Base-by-base conservation (phyloP, 2,329 filamentous ascomycete genomes). In the Penicillium sp. region DNA sequence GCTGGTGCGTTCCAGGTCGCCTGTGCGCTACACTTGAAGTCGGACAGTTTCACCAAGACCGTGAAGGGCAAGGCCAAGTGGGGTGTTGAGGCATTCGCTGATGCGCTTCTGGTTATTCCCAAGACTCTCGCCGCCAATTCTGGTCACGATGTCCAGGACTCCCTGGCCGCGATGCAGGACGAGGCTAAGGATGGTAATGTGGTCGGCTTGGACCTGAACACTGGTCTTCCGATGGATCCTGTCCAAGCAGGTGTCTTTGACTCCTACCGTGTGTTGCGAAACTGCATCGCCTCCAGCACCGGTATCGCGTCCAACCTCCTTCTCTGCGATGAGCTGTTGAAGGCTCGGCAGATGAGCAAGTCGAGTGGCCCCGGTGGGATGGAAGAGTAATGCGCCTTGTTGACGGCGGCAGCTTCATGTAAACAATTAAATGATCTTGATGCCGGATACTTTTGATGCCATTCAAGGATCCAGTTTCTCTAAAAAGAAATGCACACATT, bases 51-150 rank as follows among this genome's bases (percentile, higher is more conserved):
- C 81, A 84, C 84, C 69, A 96, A 92, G 82, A 89, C 90, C 34
- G 90, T 98, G 74, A 99, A 97, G 84, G 95, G 95, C 71, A 99
- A 99, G 84, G 91, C 94, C 42, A 96, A 96, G 82, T 97, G 88
- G 84, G 95, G 95, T 75, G 93, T 99, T 7, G 87, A 89, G 67
- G 95, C 95, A 7, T 99, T 99, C 76, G 91, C 95, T 7, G 94
- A 99, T 78, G 94, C 95, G 55, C 84, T 99, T 48, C 84, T 99
- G 63, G 84, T 99, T 71, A 98, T 99, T 72, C 95, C 95, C 71
- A 99, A 99, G 86, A 98, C 93, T 2, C 84, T 99, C 64, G 95
- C 95, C 48, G 92, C 93, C 67, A 99, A 99, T 74, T 92, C 92
- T 54, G 95, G 95, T 61, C 93, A 96, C 71, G 95, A 99, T 73